These are phyloP conservation scores for Galeopsis tetrahit DNA, from an alignment of 257 asterid species.

Conservation along the genomic window DNA sequence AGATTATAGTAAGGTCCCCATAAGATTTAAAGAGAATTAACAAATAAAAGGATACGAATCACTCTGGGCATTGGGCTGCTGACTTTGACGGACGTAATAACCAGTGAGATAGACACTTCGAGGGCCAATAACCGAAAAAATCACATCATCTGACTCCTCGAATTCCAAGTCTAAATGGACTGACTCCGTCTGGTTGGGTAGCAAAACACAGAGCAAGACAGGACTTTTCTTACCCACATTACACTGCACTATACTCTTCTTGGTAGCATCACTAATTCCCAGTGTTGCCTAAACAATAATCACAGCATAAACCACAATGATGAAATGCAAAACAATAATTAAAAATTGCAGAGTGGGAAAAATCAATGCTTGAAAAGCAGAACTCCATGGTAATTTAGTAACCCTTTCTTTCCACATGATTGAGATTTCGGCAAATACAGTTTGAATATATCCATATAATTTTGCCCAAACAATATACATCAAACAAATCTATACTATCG, in stretches of 20 bases:
- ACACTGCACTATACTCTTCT: slow-evolving; percentile 67
- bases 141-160: slow-evolving; percentile 74
- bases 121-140: slow-evolving; percentile 78
- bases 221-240: slow-evolving; percentile 73
- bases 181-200: slow-evolving; percentile 69
- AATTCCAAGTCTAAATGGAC: slow-evolving; percentile 77
- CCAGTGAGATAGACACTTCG: slow-evolving; percentile 75
- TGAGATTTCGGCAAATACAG: neutral
- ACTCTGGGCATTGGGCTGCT: slow-evolving; percentile 44
- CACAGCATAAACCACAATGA: slow-evolving; percentile 17
- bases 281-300: slow-evolving; percentile 59
- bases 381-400: neutral
- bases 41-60: slow-evolving; percentile 63
- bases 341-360: slow-evolving; percentile 8
- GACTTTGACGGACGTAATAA: slow-evolving; percentile 54
- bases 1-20: neutral
- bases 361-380: neutral
- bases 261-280: slow-evolving; percentile 58
- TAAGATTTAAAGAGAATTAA: slow-evolving; percentile 8
- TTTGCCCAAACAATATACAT: too few relatives aligned
- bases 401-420: neutral
- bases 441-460: too few relatives aligned
- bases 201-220: slow-evolving; percentile 63
- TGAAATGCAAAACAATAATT: slow-evolving; percentile 16
- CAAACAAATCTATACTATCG: neutral